phyloP scores from a whole-genome alignment of 352 stramenopile species.

The Pythium periplocum region DNA sequence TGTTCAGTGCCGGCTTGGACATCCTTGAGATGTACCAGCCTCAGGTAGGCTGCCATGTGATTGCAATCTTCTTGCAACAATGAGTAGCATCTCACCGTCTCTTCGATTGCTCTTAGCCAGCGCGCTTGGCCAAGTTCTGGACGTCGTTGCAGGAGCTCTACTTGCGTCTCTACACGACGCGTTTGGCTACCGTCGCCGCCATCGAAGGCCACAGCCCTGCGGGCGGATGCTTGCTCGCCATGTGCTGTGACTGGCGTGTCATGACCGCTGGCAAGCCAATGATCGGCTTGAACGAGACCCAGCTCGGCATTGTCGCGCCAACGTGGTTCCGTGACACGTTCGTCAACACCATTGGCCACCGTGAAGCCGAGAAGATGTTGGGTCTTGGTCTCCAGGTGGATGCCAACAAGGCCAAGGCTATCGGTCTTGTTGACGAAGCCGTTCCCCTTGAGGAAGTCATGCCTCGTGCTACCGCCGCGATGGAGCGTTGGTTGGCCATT shows the following conservation, averaged over 20 bases:
- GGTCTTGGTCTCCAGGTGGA: conserved; percentile 75
- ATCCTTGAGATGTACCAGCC: conserved; percentile 91
- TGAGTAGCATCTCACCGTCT: background rate
- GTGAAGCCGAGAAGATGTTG: conserved; percentile 83
- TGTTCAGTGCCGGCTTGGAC: conserved; percentile 92
- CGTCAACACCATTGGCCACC: conserved; percentile 81
- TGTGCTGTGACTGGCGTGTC: conserved; percentile 93
- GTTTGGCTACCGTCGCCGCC: conserved; percentile 81
- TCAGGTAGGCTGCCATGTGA: conserved; percentile 27
- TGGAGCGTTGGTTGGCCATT: conserved; percentile 79
- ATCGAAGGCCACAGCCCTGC: conserved; percentile 92
- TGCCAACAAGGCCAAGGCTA: conserved; percentile 62
- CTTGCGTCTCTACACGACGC: conserved; percentile 90
- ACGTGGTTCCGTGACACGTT: conserved; percentile 74
- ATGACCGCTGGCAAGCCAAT: conserved; percentile 86
- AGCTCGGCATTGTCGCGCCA: conserved; percentile 88
- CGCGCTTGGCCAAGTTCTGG: conserved; percentile 85
- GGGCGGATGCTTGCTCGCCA: conserved; percentile 90
- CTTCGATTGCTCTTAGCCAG: conserved; percentile 9
- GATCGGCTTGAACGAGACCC: conserved; percentile 94
- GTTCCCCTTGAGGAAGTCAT: conserved; percentile 74
- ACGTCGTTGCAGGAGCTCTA: conserved; percentile 90
- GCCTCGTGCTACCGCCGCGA: conserved; percentile 46
- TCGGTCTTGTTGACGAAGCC: conserved; percentile 75
- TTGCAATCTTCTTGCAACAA: background rate